Conservation (phyloP, 2,329 filamentous ascomycete genomes). For the Nannizzia gypsea region DNA sequence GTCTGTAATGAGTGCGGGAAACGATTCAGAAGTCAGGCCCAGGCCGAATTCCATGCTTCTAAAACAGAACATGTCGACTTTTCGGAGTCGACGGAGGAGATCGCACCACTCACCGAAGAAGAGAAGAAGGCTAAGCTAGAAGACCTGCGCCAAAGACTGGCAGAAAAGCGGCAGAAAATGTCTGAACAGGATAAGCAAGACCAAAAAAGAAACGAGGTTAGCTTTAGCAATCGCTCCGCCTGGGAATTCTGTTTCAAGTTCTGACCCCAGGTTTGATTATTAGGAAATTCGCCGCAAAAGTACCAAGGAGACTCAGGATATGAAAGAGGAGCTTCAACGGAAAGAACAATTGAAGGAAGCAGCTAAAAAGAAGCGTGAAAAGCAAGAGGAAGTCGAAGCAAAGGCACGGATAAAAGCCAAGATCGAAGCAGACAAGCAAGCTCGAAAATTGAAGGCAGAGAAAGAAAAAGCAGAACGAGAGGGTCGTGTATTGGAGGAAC, state of each 20-base stretch:
- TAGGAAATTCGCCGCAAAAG: conserved; percentile 67
- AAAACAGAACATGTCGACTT: conserved; percentile 91
- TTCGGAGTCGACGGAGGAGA: conserved; percentile 81
- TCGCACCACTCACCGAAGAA: conserved; percentile 80
- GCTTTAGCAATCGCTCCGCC: background rate
- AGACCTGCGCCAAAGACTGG: conserved; percentile 13
- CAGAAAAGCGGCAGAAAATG: conserved; percentile 12
- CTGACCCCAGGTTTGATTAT: background rate
- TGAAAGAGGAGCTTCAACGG: conserved; percentile 75
- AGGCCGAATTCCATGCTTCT: conserved; percentile 80
- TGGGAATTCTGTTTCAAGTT: background rate
- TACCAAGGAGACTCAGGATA: conserved; percentile 76
- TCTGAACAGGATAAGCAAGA: conserved; percentile 15
- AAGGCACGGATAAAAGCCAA: conserved; percentile 84
- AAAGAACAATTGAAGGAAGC: conserved; percentile 92
- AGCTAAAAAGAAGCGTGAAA: conserved; percentile 74
- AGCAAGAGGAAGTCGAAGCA: conserved; percentile 69
- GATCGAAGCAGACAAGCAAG: conserved; percentile 90
- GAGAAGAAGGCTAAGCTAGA: conserved; percentile 68
- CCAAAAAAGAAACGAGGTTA: conserved; percentile 16
- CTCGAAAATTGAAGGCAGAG: conserved; percentile 73
- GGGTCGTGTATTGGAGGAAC: conserved; percentile 47
- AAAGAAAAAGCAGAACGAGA: conserved; percentile 75
- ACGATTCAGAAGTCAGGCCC: conserved; percentile 66
- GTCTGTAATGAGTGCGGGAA: conserved; percentile 94